phyloP scores from a whole-genome alignment of 1,284 basidiomycete species.

The Ceratobasidium sp. region DNA sequence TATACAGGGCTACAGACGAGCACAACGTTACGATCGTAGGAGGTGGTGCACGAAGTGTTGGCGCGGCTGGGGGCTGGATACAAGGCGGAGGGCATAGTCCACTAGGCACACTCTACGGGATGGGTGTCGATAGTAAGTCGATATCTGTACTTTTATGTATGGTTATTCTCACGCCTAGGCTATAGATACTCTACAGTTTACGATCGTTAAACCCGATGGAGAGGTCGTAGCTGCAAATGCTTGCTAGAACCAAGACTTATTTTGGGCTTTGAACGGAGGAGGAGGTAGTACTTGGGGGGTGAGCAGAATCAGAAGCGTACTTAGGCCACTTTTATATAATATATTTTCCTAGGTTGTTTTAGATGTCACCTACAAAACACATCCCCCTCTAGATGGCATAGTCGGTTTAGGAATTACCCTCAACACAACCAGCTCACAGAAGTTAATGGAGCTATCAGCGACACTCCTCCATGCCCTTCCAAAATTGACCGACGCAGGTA shows the following conservation, averaged over 20 bases:
- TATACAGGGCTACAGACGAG: conserved; percentile 30
- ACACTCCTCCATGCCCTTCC: background rate
- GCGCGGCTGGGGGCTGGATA: conserved; percentile 43
- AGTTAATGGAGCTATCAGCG: background rate
- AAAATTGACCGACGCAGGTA: background rate
- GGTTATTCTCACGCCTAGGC: background rate
- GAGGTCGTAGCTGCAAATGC: conserved; percentile 23
- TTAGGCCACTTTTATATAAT: background rate
- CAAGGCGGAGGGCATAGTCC: conserved; percentile 43
- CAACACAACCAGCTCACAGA: background rate
- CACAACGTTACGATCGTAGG: conserved; percentile 37
- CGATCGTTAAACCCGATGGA: conserved; percentile 41
- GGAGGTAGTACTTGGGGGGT: conserved; percentile 23
- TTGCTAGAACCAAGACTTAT: conserved; percentile 40
- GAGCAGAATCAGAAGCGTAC: background rate
- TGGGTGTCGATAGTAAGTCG: conserved; percentile 37
- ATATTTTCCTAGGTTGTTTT: background rate
- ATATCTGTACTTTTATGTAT: background rate
- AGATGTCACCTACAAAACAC: conserved; percentile 3
- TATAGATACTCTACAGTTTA: conserved; percentile 38
- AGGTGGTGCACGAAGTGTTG: conserved; percentile 28
- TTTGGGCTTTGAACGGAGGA: conserved; percentile 47
- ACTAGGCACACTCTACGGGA: conserved; percentile 19
- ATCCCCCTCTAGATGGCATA: background rate
- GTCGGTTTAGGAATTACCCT: background rate